phyloP scores from a whole-genome alignment of 768 basidiomycete genomes.

The Pulveroboletus sp. region DNA sequence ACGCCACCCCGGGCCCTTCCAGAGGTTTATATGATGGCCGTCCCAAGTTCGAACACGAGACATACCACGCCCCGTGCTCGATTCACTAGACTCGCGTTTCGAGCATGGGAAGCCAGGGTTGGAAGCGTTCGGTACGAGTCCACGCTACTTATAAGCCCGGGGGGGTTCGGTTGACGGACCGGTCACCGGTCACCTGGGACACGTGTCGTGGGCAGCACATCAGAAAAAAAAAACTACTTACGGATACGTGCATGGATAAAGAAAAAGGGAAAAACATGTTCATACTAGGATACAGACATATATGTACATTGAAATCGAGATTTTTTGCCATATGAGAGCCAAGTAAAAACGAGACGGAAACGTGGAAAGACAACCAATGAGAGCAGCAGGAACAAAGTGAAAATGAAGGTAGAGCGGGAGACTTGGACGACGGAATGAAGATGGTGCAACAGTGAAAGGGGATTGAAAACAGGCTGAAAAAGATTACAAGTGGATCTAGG shows the following conservation, averaged over 20 bases:
- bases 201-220: background rate
- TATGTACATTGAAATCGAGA: conserved; percentile 17
- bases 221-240: background rate
- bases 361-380: conserved; percentile 11
- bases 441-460: background rate
- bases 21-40: too few relatives aligned
- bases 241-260: conserved; percentile 19
- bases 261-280: conserved; percentile 6
- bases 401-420: conserved; percentile 17
- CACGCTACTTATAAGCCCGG: too few relatives aligned
- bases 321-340: conserved; percentile 29
- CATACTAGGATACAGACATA: conserved; percentile 31
- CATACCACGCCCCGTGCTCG: too few relatives aligned
- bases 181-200: background rate
- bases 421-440: conserved; percentile 21
- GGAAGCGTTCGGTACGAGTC: background rate
- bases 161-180: too few relatives aligned
- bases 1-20: too few relatives aligned
- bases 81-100: background rate
- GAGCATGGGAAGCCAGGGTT: background rate
- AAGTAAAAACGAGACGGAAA: conserved; percentile 3
- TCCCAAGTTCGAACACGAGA: too few relatives aligned
- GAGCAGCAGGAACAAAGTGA: conserved; percentile 12
- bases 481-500: conserved; percentile 29
- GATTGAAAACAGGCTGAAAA: conserved; percentile 2